Base-by-base conservation (phyloP, 176 grass and related monocot species). In the Secale cereale region DNA sequence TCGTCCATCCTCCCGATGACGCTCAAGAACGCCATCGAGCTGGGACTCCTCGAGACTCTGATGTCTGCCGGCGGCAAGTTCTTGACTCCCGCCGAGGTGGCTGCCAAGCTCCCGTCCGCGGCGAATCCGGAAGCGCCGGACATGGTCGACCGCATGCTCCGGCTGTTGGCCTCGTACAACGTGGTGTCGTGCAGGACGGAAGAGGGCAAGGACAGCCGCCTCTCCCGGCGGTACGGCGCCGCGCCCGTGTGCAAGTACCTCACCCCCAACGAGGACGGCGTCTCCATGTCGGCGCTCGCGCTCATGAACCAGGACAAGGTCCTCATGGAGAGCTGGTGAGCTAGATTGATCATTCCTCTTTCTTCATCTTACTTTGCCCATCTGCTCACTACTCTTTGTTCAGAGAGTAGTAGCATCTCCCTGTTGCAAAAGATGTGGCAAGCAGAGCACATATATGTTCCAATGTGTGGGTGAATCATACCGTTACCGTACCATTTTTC, bases 261-360 rank as follows among this genome's bases (percentile, higher is more conserved):
- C 37, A 95, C 95, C 11, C 88, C 90, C 59, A 98, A 98, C 65
- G 87, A 95, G 65, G 92, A 95, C 60, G 95, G 93, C 46, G 92
- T 93, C 36, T 98, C 95, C 89, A 95, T 98, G 95, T 91, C 95
- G 3, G 83, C 92, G n/a, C 79, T 95, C 22, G 80, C 76, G 45
- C 91, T 95, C 75, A 95, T 98, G 92, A 93, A 93, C 91, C 95
- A 95, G 85, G 95, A 98, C 79, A 95, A 98, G 87, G 73, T 98
- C 67, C 91, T 98, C 82, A 95, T 98, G 93, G 95, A 95, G 91
- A 98, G 95, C 85, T 98, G 95, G 95, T 95, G 63, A 90, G 80
- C 64, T 74, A 29, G 43, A 29, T 75, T 13, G 25, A 50, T 74
- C 41, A 20, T 25, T 4, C 15, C 6, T 56, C 6, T 75, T 20